These are phyloP conservation scores for Aureobasidium pullulans DNA, from an alignment of 2,329 filamentous ascomycete genomes.

Conservation along the genomic window DNA sequence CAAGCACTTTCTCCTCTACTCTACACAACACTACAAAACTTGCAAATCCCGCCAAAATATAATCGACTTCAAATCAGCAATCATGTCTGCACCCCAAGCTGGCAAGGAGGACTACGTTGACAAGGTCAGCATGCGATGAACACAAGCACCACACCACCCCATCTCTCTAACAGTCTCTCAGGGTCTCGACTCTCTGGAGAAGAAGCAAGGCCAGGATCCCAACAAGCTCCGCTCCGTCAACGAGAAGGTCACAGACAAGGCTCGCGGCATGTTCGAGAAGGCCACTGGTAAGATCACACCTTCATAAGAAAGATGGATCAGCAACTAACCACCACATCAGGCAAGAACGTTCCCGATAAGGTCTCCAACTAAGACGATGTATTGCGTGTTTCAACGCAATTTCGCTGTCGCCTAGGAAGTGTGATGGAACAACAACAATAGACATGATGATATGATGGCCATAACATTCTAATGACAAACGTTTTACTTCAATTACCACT, in stretches of 20 bases:
- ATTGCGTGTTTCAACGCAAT: no score
- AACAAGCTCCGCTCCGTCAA: slow-evolving; percentile 23
- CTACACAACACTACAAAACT: background rate
- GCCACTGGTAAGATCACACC: slow-evolving; percentile 20
- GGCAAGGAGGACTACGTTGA: slow-evolving; percentile 24
- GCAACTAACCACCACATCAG: background rate
- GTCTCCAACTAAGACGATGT: slow-evolving; percentile 15
- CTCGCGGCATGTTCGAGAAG: slow-evolving; percentile 26
- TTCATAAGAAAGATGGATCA: background rate
- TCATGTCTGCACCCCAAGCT: slow-evolving; percentile 13
- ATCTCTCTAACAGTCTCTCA: background rate
- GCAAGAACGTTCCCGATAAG: slow-evolving; percentile 21
- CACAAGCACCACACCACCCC: background rate
- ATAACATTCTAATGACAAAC: slow-evolving; percentile 3
- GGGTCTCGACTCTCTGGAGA: slow-evolving; percentile 18
- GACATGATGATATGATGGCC: slow-evolving; percentile 8
- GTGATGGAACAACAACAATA: background rate
- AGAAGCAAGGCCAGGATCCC: slow-evolving; percentile 20
- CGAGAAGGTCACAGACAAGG: slow-evolving; percentile 28
- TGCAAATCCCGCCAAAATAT: slow-evolving; percentile 6
- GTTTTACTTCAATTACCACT: background rate
- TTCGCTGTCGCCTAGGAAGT: no score
- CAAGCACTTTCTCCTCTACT: background rate
- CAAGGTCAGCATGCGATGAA: slow-evolving; percentile 17
- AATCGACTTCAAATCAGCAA: background rate